phyloP scores from a whole-genome alignment of 768 basidiomycete species.

The Termitomyces sp. region DNA sequence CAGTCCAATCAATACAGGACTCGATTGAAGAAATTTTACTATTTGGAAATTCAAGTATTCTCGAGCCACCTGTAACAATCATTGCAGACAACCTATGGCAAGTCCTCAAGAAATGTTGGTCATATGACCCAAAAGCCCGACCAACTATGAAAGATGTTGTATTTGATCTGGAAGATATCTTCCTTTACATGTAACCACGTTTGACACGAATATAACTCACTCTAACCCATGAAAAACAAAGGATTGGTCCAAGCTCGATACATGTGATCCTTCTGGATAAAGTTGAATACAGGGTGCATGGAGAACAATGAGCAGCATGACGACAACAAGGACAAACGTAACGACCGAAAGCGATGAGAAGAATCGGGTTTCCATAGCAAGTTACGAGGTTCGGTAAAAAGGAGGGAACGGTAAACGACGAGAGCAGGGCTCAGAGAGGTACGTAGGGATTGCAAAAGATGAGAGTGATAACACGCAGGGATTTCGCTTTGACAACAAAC shows the following conservation, averaged over 20 bases:
- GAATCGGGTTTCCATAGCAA: conserved; percentile 11
- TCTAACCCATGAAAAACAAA: background rate
- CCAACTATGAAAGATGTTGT: conserved; percentile 5
- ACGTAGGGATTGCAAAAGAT: background rate
- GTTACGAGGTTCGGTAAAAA: conserved; percentile 1
- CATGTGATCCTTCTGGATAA: background rate
- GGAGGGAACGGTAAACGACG: background rate
- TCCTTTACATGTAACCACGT: conserved; percentile 2
- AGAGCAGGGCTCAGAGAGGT: background rate
- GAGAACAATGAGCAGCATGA: conserved; percentile 1
- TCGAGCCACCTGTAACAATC: background rate
- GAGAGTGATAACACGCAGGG: conserved; percentile 1
- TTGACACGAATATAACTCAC: too few species aligned
- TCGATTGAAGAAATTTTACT: background rate
- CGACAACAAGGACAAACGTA: conserved; percentile 3
- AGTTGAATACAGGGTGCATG: conserved; percentile 4
- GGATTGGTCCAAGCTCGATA: background rate
- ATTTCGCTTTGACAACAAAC: conserved; percentile 4
- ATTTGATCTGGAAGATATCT: conserved; percentile 2
- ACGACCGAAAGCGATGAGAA: conserved; percentile 5
- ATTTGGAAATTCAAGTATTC: background rate
- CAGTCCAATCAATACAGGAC: background rate
- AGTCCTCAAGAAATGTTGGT: conserved; percentile 5
- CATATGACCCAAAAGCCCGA: background rate
- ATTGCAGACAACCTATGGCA: background rate